These are phyloP conservation scores for Macrotyloma uniflorum DNA, from an alignment of 306 rosid genomes.

Conservation along the genomic window DNA sequence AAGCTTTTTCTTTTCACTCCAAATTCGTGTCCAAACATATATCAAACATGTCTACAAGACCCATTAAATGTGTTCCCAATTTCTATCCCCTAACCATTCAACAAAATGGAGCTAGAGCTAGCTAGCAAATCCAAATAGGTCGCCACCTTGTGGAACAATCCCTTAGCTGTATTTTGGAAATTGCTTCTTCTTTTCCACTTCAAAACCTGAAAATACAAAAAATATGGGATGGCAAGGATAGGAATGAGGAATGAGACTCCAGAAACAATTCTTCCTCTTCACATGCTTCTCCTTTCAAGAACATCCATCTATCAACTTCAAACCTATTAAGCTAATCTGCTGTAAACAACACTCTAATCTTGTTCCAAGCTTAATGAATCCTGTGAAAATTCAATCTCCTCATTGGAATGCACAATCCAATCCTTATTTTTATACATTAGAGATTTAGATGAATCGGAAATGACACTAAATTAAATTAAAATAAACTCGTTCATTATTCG, in stretches of 20 bases:
- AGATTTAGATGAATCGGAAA: too few species aligned
- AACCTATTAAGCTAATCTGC: not conserved
- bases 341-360: not conserved
- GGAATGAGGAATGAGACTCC: constrained; percentile 16
- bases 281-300: not conserved
- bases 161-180: constrained; percentile 33
- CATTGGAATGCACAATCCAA: not conserved
- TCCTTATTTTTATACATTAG: too few species aligned
- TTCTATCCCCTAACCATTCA: constrained; percentile 6
- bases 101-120: constrained; percentile 18
- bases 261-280: constrained; percentile 20
- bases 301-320: not conserved
- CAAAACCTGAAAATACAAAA: not conserved
- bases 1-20: constrained; percentile 4
- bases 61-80: constrained; percentile 38
- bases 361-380: not conserved
- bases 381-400: not conserved
- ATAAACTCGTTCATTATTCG: too few species aligned
- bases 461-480: too few species aligned
- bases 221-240: not conserved
- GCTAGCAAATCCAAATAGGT: constrained; percentile 31
- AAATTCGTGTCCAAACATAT: constrained; percentile 37
- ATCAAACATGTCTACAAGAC: constrained; percentile 36
- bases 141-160: not conserved
- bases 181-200: constrained; percentile 19